phyloP scores from a whole-genome alignment of 148 eudicot genomes.

The Diospyros kaki region DNA sequence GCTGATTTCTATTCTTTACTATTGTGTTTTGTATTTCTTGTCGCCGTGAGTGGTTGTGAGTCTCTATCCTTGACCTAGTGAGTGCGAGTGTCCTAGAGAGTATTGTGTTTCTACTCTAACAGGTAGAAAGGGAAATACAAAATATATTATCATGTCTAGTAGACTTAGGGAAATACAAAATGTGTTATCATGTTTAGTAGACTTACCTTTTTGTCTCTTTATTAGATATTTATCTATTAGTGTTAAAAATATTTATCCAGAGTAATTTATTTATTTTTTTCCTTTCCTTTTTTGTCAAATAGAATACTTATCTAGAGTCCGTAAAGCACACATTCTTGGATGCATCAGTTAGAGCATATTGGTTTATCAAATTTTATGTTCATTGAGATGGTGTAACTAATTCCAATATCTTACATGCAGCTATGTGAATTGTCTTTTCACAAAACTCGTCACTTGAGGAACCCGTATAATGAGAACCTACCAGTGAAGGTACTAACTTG shows the following conservation, averaged over 20 bases:
- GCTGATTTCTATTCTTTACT: too few species aligned
- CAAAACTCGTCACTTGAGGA: slow-evolving; percentile 93
- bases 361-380: neutral
- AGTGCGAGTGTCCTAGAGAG: too few species aligned
- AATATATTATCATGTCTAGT: too few species aligned
- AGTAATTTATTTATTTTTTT: neutral
- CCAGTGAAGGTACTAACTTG: slow-evolving; percentile 79
- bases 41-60: too few species aligned
- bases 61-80: too few species aligned
- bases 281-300: neutral
- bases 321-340: neutral
- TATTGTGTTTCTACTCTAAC: too few species aligned
- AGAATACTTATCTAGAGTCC: neutral
- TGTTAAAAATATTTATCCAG: neutral
- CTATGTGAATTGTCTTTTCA: slow-evolving; percentile 91
- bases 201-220: too few species aligned
- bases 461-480: slow-evolving; percentile 90
- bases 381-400: slow-evolving; percentile 1
- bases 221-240: too few species aligned
- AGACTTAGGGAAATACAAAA: too few species aligned
- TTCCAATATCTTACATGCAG: slow-evolving; percentile 45
- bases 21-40: too few species aligned
- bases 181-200: too few species aligned
- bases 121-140: neutral
- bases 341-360: neutral